phyloP scores from a whole-genome alignment of 2,329 filamentous ascomycete species.

The Rhexocercosporidium sp. region DNA sequence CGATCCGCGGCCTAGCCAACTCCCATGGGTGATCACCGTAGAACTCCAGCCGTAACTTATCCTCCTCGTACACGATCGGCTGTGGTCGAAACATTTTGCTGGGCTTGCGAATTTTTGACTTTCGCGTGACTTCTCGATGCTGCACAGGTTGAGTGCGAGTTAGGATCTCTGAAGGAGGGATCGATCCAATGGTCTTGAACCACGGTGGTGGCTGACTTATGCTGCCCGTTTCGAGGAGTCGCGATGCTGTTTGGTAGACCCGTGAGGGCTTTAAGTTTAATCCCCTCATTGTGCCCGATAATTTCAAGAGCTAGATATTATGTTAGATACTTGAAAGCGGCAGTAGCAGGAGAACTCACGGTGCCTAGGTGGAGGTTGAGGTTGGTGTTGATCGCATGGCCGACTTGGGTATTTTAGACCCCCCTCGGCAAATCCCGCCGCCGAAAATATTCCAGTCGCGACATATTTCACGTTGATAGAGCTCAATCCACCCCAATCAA shows the following conservation, averaged over 20 bases:
- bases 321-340: not conserved
- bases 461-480: not conserved
- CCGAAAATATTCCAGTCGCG: conserved; percentile 16
- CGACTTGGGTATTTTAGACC: conserved; percentile 7
- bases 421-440: conserved; percentile 18
- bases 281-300: conserved; percentile 35
- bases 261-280: conserved; percentile 48
- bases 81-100: conserved; percentile 83
- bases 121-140: conserved; percentile 45
- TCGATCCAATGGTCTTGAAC: conserved; percentile 41
- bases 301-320: not conserved
- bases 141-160: conserved; percentile 58
- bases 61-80: conserved; percentile 80
- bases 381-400: not conserved
- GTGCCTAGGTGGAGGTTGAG: not conserved
- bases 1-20: conserved; percentile 81
- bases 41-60: conserved; percentile 79
- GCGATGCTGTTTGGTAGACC: conserved; percentile 53
- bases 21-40: conserved; percentile 98
- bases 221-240: conserved; percentile 50
- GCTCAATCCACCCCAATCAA: not conserved
- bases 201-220: conserved; percentile 44
- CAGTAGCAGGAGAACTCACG: not conserved
- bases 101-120: conserved; percentile 58
- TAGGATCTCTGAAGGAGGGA: conserved; percentile 62